Conservation (phyloP, 1,284 basidiomycete species). For the Thelephora terrestris region DNA sequence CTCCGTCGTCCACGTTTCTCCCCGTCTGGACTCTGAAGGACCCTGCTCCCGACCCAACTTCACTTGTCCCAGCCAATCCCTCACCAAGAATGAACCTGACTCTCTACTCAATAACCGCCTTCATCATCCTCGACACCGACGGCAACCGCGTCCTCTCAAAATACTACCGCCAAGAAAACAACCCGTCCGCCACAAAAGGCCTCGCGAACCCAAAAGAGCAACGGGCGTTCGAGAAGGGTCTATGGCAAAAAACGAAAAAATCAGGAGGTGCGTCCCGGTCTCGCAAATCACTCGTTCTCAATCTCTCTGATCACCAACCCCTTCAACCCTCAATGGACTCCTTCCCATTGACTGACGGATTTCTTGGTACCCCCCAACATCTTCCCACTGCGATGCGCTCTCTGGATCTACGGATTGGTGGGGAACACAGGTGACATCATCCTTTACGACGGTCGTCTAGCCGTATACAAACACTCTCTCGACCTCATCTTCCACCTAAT, state of each 20-base stretch:
- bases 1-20: too few relatives aligned
- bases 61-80: too few relatives aligned
- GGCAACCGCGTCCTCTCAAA: constrained; percentile 93
- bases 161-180: constrained; percentile 79
- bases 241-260: constrained; percentile 94
- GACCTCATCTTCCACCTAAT: constrained; percentile 96
- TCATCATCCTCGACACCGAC: constrained; percentile 90
- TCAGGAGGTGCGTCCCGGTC: constrained; percentile 57
- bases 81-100: constrained; percentile 60
- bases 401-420: neutral
- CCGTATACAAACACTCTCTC: constrained; percentile 88
- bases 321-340: too few relatives aligned
- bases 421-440: constrained; percentile 78
- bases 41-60: too few relatives aligned
- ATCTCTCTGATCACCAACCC: too few relatives aligned
- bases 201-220: constrained; percentile 83
- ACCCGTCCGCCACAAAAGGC: constrained; percentile 53
- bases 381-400: neutral
- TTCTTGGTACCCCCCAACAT: neutral
- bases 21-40: too few relatives aligned
- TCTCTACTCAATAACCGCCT: constrained; percentile 78
- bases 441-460: constrained; percentile 85
- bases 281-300: neutral
- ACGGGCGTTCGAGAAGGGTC: constrained; percentile 88
- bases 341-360: too few relatives aligned